phyloP scores from a whole-genome alignment of 2,329 filamentous ascomycete genomes.

The Moelleriella libera region DNA sequence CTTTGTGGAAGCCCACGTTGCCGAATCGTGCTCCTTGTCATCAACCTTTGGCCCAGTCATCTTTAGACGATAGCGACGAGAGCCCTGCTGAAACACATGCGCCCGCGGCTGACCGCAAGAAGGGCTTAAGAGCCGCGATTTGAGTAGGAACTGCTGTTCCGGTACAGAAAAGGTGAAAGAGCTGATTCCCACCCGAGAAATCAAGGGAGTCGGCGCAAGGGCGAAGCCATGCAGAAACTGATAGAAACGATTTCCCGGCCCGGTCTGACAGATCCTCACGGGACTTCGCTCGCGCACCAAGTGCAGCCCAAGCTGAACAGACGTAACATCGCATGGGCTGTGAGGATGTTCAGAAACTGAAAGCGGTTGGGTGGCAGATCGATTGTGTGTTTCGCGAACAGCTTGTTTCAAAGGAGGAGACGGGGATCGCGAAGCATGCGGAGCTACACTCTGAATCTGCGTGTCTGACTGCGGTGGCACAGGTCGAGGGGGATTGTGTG shows the following conservation, averaged over 20 bases:
- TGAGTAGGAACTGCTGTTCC: conserved; percentile 15
- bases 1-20: conserved; percentile 46
- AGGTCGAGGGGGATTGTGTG: too few relatives aligned
- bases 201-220: conserved; percentile 26
- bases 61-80: conserved; percentile 53
- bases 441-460: too few relatives aligned
- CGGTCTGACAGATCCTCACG: conserved; percentile 18
- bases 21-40: conserved; percentile 23
- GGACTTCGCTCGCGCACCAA: conserved; percentile 34
- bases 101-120: not conserved
- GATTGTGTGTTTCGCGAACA: not conserved
- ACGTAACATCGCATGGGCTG: conserved; percentile 24
- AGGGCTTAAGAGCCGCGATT: conserved; percentile 15
- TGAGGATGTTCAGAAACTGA: conserved; percentile 22
- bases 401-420: not conserved
- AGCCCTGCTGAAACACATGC: conserved; percentile 10
- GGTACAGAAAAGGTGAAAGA: conserved; percentile 32
- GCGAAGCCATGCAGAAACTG: conserved; percentile 41
- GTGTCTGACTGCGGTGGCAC: too few relatives aligned
- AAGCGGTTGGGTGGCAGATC: conserved; percentile 3
- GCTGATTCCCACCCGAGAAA: conserved; percentile 21
- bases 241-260: conserved; percentile 29
- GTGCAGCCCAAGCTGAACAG: conserved; percentile 29
- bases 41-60: conserved; percentile 30
- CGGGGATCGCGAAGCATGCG: too few relatives aligned